Conservation (phyloP, 2,329 filamentous ascomycete species). For the Nothopassalora personata region DNA sequence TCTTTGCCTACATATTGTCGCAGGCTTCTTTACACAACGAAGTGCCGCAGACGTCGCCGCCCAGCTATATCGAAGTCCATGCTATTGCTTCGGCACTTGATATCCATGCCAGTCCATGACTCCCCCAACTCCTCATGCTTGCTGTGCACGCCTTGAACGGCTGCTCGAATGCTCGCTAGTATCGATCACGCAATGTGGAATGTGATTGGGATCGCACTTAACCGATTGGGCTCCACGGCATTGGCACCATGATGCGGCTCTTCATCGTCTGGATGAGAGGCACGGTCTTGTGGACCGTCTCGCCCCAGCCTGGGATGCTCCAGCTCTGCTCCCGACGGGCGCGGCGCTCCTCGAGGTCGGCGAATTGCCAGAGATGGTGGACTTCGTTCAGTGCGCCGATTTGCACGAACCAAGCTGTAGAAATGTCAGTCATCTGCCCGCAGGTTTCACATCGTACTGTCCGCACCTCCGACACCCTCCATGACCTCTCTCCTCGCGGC, state of each 20-base stretch:
- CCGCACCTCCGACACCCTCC: conserved; percentile 59
- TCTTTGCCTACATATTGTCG: background rate
- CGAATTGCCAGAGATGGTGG: conserved; percentile 98
- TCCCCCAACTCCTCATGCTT: background rate
- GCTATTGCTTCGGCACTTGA: background rate
- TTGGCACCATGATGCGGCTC: conserved; percentile 84
- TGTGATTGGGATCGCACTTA: conserved; percentile 36
- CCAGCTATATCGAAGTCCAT: background rate
- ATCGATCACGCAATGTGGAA: background rate
- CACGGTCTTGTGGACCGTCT: conserved; percentile 85
- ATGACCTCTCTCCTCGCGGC: conserved; percentile 91
- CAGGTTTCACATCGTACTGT: background rate
- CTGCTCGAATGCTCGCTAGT: background rate
- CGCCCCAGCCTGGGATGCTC: conserved; percentile 80
- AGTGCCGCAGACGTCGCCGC: background rate
- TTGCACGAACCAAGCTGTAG: conserved; percentile 94
- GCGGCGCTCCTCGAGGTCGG: conserved; percentile 90
- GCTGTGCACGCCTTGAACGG: background rate
- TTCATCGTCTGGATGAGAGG: conserved; percentile 96
- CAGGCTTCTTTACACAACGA: background rate
- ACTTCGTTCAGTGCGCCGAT: conserved; percentile 97
- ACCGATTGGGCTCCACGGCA: conserved; percentile 93
- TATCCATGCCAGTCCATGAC: background rate
- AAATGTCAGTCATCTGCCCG: conserved; percentile 6
- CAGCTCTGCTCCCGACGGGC: conserved; percentile 88